phyloP scores from a whole-genome alignment of 1,284 basidiomycete genomes.

The Porogramme epimiltina region DNA sequence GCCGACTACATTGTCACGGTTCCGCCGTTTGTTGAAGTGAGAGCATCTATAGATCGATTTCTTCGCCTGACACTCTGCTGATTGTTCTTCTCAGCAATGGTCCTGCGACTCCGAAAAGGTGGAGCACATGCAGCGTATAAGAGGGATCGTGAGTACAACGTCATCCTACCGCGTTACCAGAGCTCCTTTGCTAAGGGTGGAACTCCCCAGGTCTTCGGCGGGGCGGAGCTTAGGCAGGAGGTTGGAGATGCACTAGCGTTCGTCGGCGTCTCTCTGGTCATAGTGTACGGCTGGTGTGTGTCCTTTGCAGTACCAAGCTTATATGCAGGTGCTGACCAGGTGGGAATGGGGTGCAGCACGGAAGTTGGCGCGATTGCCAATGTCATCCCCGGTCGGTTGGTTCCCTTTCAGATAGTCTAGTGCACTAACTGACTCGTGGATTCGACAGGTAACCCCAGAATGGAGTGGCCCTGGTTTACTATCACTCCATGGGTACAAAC shows the following conservation, averaged over 20 bases:
- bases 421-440: neutral
- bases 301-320: too few species aligned
- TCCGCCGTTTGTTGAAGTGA: slow-evolving; percentile 9
- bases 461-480: slow-evolving; percentile 15
- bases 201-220: slow-evolving; percentile 5
- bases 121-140: neutral
- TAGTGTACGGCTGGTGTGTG: slow-evolving; percentile 15
- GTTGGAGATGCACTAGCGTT: slow-evolving; percentile 13
- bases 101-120: slow-evolving; percentile 4
- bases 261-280: slow-evolving; percentile 10
- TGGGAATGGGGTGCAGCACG: too few species aligned
- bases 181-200: too few species aligned
- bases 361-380: slow-evolving; percentile 19
- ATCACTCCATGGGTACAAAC: slow-evolving; percentile 6
- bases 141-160: slow-evolving; percentile 15
- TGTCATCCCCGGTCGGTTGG: slow-evolving; percentile 12
- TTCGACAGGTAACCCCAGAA: slow-evolving; percentile 5
- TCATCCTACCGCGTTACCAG: neutral
- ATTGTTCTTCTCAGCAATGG: slow-evolving; percentile 2
- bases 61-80: neutral
- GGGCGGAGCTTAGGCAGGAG: slow-evolving; percentile 9
- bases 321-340: too few species aligned
- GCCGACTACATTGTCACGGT: slow-evolving; percentile 3
- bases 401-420: too few species aligned
- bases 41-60: neutral